These are phyloP conservation scores for Gracilaria gracilis DNA, from an alignment of 23 red algal genomes.

Conservation along the genomic window DNA sequence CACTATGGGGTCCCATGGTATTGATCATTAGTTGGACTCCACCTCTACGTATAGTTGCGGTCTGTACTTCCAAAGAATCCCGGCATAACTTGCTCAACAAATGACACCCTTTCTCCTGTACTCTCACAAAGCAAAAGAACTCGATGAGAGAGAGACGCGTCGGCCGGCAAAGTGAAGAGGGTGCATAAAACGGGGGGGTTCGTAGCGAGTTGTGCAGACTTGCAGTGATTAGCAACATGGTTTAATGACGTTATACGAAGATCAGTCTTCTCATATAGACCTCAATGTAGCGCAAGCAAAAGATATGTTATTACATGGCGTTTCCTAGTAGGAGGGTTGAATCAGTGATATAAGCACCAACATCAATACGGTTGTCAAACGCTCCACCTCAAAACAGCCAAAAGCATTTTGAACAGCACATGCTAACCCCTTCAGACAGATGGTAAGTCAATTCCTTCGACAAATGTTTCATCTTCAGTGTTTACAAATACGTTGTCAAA, in stretches of 20 bases:
- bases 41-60: neutral
- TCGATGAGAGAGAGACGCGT: neutral
- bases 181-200: neutral
- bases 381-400: neutral
- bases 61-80: conserved; percentile 2
- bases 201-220: neutral
- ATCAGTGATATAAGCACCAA: neutral
- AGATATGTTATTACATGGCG: neutral
- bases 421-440: conserved; percentile 50
- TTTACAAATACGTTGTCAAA: conserved; percentile 94
- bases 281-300: neutral
- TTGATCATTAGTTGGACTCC: conserved; percentile 9
- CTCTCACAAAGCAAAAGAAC: neutral
- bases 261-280: neutral
- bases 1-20: neutral
- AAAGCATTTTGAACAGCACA: neutral
- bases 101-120: conserved; percentile 18
- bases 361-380: too few relatives aligned
- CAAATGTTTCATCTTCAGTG: conserved; percentile 70
- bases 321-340: neutral
- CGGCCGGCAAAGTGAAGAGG: neutral
- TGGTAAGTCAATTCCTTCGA: conserved; percentile 73
- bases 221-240: neutral
- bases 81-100: conserved; percentile 1
- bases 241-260: neutral